Evolutionary conservation across 2,329 filamentous ascomycete species (phyloP), one percentile per base, ranked within the genome.

Genomic region (Passalora sequoiae): DNA sequence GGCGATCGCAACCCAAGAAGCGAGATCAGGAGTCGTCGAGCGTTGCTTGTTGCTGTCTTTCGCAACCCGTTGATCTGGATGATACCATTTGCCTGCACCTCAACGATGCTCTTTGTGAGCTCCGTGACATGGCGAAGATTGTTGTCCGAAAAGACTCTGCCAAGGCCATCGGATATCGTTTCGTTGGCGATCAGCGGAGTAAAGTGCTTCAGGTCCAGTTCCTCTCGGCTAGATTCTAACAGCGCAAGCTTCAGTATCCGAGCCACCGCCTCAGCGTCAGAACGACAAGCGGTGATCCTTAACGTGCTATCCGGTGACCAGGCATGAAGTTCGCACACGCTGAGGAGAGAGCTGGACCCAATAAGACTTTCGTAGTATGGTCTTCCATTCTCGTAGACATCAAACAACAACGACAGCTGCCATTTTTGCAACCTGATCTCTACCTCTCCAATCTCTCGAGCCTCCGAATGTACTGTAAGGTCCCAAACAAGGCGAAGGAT

Each of bases 221-320:
- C 43, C 4, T 52, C 43, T 4, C 39, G 44, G 29, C 36, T 25
- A 6, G 53, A 47, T 1, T 41, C 28, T 19, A 45, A 28, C 12
- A 61, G 35, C n/a, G 47, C 46, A 16, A 46, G 36, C 36, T 57
- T 43, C 19, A 62, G 33, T 25, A 51, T 47, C 10, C 44, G 43
- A 8, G 54, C 57, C 28, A 58, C 48, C 25, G 60, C 56, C 32
- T 59, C 55, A 5, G 59, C 58, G 35, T 59, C 57, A 20, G 48
- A 45, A 15, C 54, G 50, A 4, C 58, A 57, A 19, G 50, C 60
- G n/a, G 57, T 60, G 41, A 62, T 56, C n/a, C 59, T 56, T 19
- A 61, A 27, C 9, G 58, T 38, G 19, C 49, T 46, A 22, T 60
- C 53, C 8, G 47, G 49, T 35, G 42, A 49, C 35, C 54, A 53